Percentiles rank a stretch among this genome's conserved stretches.
Evolutionary conservation across 1,284 basidiomycete species (phyloP).

Genomic region (Dichomitus squalens): DNA sequence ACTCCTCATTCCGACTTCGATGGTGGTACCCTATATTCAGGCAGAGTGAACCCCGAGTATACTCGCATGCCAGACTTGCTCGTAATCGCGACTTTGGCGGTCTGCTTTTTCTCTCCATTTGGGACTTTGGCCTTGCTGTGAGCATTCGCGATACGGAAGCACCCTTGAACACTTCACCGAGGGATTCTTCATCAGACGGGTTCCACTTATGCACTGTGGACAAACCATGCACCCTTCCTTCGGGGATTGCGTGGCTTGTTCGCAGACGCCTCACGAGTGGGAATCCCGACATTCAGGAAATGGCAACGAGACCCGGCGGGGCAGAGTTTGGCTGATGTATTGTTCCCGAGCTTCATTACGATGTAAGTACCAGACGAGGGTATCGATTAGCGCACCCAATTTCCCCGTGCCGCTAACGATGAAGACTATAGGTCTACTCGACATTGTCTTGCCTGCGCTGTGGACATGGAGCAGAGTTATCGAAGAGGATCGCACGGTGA

Average conservation of each 20-base stretch:
- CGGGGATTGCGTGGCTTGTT: slow-evolving; percentile 21
- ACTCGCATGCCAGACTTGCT: slow-evolving; percentile 32
- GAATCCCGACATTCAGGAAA: slow-evolving; percentile 4
- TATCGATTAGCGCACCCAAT: neutral
- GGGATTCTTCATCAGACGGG: neutral
- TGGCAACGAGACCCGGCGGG: slow-evolving; percentile 3
- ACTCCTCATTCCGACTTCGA: slow-evolving; percentile 23
- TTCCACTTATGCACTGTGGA: neutral
- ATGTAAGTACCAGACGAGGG: no score
- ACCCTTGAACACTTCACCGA: neutral
- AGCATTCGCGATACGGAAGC: neutral
- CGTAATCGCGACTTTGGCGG: slow-evolving; percentile 25
- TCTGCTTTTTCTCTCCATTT: slow-evolving; percentile 14
- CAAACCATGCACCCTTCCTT: slow-evolving; percentile 18
- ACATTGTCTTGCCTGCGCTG: neutral
- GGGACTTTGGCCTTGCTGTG: slow-evolving; percentile 1
- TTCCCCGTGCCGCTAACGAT: neutral
- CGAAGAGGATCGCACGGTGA: no score
- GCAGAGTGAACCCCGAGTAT: slow-evolving; percentile 22
- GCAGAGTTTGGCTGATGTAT: slow-evolving; percentile 3
- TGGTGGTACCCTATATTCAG: slow-evolving; percentile 24
- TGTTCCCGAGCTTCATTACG: no score
- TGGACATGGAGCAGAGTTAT: no score
- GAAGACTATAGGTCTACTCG: neutral
- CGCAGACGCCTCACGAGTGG: slow-evolving; percentile 25